A percentile compares a stretch with the other conserved stretches of the same genome.
Conservation (phyloP, 768 basidiomycete genomes). For the Suillus decipiens region DNA sequence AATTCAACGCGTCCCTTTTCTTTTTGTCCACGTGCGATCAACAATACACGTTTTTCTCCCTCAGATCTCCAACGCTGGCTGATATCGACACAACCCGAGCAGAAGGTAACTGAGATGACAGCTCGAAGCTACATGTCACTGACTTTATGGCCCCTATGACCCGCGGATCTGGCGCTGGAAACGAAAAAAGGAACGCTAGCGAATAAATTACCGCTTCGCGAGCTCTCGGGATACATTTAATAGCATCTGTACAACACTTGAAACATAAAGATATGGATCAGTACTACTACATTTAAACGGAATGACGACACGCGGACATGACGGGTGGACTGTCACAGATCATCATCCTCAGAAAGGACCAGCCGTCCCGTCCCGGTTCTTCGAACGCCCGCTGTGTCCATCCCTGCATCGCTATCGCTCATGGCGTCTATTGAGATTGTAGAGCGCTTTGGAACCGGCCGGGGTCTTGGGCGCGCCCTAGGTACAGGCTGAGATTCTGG, state of each 20-base stretch:
- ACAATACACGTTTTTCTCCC: not conserved
- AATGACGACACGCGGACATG: conserved; percentile 10
- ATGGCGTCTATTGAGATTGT: not conserved
- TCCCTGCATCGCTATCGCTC: not conserved
- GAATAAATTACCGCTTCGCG: not conserved
- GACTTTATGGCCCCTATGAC: not conserved
- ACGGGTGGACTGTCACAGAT: conserved; percentile 20
- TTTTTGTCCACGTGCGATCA: not conserved
- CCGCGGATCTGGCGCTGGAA: not conserved
- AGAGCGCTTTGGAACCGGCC: conserved; percentile 40
- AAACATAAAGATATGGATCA: conserved; percentile 9
- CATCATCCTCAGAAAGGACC: conserved; percentile 43
- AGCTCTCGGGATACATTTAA: not conserved
- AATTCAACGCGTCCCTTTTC: not conserved
- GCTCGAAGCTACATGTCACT: not conserved
- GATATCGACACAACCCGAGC: not conserved
- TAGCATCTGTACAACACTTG: not conserved
- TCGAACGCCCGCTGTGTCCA: conserved; percentile 8
- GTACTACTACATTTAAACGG: conserved; percentile 14
- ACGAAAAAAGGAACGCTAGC: not conserved
- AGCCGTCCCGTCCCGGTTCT: conserved; percentile 29
- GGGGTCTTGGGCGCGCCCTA: conserved; percentile 38
- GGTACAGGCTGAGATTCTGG: conserved; percentile 18
- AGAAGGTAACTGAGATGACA: not conserved
- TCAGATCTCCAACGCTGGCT: not conserved